A percentile compares a stretch with the other conserved stretches of the same genome.
These are phyloP conservation scores for Conoideocrella luteorostrata DNA, from an alignment of 2,329 filamentous ascomycete species.

Conservation along the genomic window DNA sequence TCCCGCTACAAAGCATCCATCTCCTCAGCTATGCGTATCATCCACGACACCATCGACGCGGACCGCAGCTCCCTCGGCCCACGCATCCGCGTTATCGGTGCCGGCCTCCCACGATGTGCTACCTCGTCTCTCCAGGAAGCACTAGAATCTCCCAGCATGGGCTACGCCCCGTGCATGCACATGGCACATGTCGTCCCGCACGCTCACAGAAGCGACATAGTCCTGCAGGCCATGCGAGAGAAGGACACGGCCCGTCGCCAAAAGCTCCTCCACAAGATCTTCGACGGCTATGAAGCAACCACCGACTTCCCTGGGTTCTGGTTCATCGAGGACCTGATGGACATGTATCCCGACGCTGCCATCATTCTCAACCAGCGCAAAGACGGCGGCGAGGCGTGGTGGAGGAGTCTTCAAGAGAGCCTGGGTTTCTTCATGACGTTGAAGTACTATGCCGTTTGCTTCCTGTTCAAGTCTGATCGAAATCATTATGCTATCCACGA, in stretches of 20 bases:
- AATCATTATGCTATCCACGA: too few relatives aligned
- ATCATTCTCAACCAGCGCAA: slow-evolving; percentile 26
- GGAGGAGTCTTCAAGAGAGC: slow-evolving; percentile 17
- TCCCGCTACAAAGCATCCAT: too few relatives aligned
- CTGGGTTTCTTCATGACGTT: slow-evolving; percentile 23
- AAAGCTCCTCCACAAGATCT: too few relatives aligned
- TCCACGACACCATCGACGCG: slow-evolving; percentile 11
- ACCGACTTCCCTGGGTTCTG: slow-evolving; percentile 24
- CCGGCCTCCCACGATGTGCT: slow-evolving; percentile 27
- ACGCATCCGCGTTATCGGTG: slow-evolving; percentile 20
- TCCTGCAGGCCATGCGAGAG: too few relatives aligned
- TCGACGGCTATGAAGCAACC: slow-evolving; percentile 21
- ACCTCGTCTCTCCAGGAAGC: slow-evolving; percentile 30
- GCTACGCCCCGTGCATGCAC: slow-evolving; percentile 25
- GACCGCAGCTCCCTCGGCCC: slow-evolving; percentile 12
- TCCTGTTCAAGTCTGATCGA: too few relatives aligned
- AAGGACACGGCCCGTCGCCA: too few relatives aligned
- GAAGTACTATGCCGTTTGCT: slow-evolving; percentile 17
- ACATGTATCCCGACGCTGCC: too few relatives aligned
- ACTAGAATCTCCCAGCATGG: slow-evolving; percentile 22
- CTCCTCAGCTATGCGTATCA: slow-evolving; percentile 14
- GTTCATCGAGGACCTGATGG: slow-evolving; percentile 30
- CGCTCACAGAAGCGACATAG: slow-evolving; percentile 16
- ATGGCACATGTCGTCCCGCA: slow-evolving; percentile 24
- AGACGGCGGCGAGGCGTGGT: slow-evolving; percentile 18